Percentiles rank a stretch among this genome's conserved stretches.
phyloP scores from a whole-genome alignment of 2,329 filamentous ascomycete species.

The Amauroascus niger region DNA sequence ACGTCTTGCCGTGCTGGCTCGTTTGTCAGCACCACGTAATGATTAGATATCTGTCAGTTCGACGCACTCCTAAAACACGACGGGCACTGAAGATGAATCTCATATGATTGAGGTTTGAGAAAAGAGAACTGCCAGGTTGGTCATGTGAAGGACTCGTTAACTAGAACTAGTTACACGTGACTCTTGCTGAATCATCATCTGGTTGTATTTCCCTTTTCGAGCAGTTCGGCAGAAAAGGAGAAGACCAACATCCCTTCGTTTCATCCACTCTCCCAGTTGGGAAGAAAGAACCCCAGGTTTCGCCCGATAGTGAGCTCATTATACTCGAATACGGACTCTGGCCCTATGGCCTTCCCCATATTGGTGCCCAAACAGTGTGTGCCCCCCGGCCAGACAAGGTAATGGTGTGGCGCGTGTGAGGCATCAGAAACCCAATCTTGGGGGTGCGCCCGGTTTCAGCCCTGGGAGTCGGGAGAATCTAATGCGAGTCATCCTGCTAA shows the following conservation, averaged over 20 bases:
- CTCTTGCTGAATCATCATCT: neutral
- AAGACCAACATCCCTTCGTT: neutral
- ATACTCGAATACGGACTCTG: neutral
- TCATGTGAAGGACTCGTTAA: no score
- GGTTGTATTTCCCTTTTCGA: neutral
- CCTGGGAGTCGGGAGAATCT: neutral
- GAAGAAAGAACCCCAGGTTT: neutral
- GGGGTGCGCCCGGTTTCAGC: slow-evolving; percentile 8
- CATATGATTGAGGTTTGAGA: no score
- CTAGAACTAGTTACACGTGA: neutral
- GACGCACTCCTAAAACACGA: neutral
- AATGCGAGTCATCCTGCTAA: slow-evolving; percentile 4
- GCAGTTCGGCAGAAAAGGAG: neutral
- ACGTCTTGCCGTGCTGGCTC: neutral
- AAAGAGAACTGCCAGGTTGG: no score
- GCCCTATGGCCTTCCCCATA: neutral
- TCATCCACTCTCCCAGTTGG: neutral
- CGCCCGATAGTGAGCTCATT: neutral
- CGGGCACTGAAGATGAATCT: neutral
- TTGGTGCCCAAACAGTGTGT: slow-evolving; percentile 3
- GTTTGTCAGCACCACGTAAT: neutral
- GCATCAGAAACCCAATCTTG: slow-evolving; percentile 10
- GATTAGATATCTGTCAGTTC: neutral
- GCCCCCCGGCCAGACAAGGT: neutral
- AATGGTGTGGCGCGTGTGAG: slow-evolving; percentile 9